Percentiles rank a stretch among this genome's conserved stretches.
phyloP scores from a whole-genome alignment of 23 red algal genomes.

The Agarophyton chilense region DNA sequence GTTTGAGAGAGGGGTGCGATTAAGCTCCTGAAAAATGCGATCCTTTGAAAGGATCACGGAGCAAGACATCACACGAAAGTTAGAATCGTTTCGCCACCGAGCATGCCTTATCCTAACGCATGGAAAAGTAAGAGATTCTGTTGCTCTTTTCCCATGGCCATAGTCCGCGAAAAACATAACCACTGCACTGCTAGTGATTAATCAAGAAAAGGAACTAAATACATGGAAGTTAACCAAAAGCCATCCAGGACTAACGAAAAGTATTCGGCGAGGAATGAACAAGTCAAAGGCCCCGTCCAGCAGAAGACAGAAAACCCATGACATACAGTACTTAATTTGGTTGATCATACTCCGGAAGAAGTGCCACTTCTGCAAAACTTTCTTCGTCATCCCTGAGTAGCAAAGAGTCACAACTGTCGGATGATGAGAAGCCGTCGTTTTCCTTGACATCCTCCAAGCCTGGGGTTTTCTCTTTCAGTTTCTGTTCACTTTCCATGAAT shows the following conservation, averaged over 20 bases:
- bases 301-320: not conserved
- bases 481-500: slow-evolving; percentile 48
- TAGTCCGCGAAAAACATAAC: not conserved
- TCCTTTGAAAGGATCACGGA: not conserved
- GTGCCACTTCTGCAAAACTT: not conserved
- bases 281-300: not conserved
- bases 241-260: not conserved
- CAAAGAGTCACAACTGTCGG: not conserved
- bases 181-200: not conserved
- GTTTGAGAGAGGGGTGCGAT: not conserved
- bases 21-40: not conserved
- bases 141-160: not conserved
- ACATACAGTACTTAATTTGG: not conserved
- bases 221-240: not conserved
- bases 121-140: not conserved
- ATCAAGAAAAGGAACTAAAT: not conserved
- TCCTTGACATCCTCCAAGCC: not conserved
- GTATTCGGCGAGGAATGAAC: not conserved
- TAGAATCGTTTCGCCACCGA: not conserved
- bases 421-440: not conserved
- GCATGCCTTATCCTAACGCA: not conserved
- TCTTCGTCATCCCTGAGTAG: not conserved
- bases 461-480: slow-evolving; percentile 12
- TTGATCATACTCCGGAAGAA: slow-evolving; percentile 1
- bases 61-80: not conserved